phyloP scores from a whole-genome alignment of 1,139 yeast species.

The Lipomyces yarrowii region DNA sequence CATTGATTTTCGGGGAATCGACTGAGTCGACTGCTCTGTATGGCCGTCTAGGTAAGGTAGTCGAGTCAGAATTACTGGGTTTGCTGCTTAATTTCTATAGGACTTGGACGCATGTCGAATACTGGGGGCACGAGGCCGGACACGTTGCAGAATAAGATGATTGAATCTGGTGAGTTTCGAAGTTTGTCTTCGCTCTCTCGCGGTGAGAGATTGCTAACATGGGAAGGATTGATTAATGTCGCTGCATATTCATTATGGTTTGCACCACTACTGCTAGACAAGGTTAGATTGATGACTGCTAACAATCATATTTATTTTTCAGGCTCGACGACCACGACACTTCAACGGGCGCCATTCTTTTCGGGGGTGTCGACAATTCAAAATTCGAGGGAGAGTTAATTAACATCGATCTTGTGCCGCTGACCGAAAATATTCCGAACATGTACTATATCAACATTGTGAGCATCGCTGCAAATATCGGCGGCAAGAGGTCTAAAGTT shows the following conservation, averaged over 20 bases:
- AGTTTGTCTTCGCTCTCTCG: neutral
- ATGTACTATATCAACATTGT: neutral
- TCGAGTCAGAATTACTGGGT: neutral
- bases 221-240: neutral
- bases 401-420: constrained; percentile 19
- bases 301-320: neutral
- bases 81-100: neutral
- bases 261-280: neutral
- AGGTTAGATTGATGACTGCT: neutral
- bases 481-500: neutral
- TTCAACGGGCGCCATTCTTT: constrained; percentile 51
- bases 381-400: constrained; percentile 53
- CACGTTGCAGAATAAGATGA: neutral
- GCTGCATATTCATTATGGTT: neutral
- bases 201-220: neutral
- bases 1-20: constrained; percentile 17
- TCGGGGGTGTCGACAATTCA: constrained; percentile 61
- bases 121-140: too few relatives aligned
- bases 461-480: neutral
- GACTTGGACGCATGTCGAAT: neutral
- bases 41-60: constrained; percentile 15
- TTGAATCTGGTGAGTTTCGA: neutral
- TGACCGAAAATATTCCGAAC: neutral
- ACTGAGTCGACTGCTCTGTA: constrained; percentile 13
- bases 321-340: constrained; percentile 48